A percentile compares a stretch with the other conserved stretches of the same genome.
Conservation (phyloP, 345 rosid genomes). For the Lepidium africanum region DNA sequence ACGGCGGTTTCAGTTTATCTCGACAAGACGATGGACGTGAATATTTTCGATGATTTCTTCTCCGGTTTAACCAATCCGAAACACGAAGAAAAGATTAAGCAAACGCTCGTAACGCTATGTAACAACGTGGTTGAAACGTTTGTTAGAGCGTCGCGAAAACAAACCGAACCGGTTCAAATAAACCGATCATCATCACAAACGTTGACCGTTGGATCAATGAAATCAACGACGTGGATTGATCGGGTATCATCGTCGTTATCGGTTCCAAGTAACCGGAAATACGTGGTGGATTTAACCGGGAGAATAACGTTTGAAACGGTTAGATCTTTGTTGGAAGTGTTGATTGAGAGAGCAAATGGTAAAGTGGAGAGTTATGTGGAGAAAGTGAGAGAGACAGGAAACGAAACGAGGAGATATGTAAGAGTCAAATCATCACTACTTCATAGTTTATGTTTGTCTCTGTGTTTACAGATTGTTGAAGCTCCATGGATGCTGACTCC, state of each 20-base stretch:
- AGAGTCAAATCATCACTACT: conserved; percentile 43
- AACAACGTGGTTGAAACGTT: conserved; percentile 57
- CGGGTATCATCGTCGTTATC: conserved; percentile 55
- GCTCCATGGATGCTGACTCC: conserved; percentile 57
- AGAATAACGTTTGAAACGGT: conserved; percentile 61
- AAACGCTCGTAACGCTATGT: conserved; percentile 47
- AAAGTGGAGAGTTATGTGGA: conserved; percentile 37
- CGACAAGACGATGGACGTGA: conserved; percentile 59
- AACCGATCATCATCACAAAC: conserved; percentile 2
- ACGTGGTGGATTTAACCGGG: conserved; percentile 68
- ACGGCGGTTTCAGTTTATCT: conserved; percentile 75
- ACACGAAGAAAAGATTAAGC: conserved; percentile 42
- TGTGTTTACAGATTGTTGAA: conserved; percentile 57
- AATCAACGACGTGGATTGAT: conserved; percentile 40
- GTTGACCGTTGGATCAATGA: conserved; percentile 10
- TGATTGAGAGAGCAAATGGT: conserved; percentile 41
- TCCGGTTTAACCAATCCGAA: conserved; percentile 70
- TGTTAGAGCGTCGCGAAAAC: conserved; percentile 41
- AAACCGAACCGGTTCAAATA: conserved; percentile 5
- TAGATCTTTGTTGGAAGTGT: conserved; percentile 52
- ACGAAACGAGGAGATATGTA: conserved; percentile 41
- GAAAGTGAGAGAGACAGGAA: conserved; percentile 37
- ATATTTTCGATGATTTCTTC: conserved; percentile 59
- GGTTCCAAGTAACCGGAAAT: conserved; percentile 58
- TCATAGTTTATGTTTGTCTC: conserved; percentile 44